phyloP scores from a whole-genome alignment of 257 asterid species.

The Solanum chmielewskii region DNA sequence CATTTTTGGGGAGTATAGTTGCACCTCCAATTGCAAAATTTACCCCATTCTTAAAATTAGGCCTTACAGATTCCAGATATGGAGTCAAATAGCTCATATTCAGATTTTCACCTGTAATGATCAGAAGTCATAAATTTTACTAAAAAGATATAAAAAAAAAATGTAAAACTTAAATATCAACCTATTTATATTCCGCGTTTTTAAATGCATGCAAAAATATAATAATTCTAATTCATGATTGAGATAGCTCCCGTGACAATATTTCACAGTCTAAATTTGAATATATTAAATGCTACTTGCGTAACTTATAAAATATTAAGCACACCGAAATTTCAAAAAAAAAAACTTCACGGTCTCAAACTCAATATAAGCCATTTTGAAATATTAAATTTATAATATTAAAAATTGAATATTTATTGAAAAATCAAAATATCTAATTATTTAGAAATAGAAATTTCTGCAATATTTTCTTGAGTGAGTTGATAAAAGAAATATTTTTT shows the following conservation, averaged over 20 bases:
- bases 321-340: background rate
- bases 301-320: background rate
- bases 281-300: background rate
- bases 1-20: conserved; percentile 8
- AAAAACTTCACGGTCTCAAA: background rate
- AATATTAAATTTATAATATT: background rate
- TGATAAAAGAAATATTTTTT: background rate
- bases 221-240: background rate
- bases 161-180: background rate
- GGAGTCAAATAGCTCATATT: conserved; percentile 14
- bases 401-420: background rate
- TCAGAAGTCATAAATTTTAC: background rate
- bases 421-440: background rate
- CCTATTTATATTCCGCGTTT: background rate
- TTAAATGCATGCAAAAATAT: background rate
- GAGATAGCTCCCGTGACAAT: background rate
- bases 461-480: background rate
- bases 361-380: background rate
- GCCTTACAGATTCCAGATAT: conserved; percentile 29
- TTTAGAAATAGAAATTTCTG: background rate
- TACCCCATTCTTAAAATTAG: conserved; percentile 26
- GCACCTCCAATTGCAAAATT: conserved; percentile 37
- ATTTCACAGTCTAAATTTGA: background rate
- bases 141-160: background rate
- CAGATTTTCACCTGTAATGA: conserved; percentile 22